These are phyloP conservation scores for Chlorencoelia australis DNA, from an alignment of 2,329 filamentous ascomycete species.

Conservation along the genomic window DNA sequence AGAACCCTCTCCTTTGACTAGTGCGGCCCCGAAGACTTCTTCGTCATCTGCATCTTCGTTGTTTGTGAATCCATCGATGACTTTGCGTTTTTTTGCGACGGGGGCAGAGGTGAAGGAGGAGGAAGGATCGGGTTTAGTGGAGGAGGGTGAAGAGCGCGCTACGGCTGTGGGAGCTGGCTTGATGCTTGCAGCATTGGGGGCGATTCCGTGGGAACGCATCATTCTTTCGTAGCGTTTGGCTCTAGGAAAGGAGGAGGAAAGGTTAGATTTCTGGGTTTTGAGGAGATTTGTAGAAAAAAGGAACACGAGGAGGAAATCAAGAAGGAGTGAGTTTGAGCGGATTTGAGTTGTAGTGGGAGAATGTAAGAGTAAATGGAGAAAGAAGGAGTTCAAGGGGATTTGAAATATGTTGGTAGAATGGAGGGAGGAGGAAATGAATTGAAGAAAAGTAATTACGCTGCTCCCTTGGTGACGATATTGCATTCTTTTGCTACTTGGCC, in stretches of 20 bases:
- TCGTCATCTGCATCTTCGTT: slow-evolving; percentile 17
- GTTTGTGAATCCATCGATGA: slow-evolving; percentile 15
- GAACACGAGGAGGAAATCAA: slow-evolving; percentile 2
- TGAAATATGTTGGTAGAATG: background rate
- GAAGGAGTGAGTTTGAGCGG: background rate
- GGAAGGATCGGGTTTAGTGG: slow-evolving; percentile 10
- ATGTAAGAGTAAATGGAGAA: background rate
- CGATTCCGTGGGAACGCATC: slow-evolving; percentile 47
- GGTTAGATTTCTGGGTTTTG: too few relatives aligned
- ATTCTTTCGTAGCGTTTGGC: slow-evolving; percentile 60
- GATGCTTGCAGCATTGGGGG: slow-evolving; percentile 18
- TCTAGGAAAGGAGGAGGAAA: too few relatives aligned
- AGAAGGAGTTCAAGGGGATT: background rate
- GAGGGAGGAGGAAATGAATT: too few relatives aligned
- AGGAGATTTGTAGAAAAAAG: too few relatives aligned
- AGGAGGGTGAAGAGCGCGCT: too few relatives aligned
- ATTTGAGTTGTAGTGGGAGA: background rate
- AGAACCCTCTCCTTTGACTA: slow-evolving; percentile 4
- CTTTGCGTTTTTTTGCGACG: slow-evolving; percentile 19
- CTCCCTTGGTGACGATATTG: slow-evolving; percentile 52
- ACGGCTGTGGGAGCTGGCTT: slow-evolving; percentile 18
- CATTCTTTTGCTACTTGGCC: slow-evolving; percentile 53
- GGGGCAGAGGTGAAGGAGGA: slow-evolving; percentile 4
- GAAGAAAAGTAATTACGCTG: slow-evolving; percentile 51
- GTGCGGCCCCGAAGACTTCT: slow-evolving; percentile 10